A percentile compares a stretch with the other conserved stretches of the same genome.
Evolutionary conservation across 257 asterid species (phyloP).

Genomic region (Echites panduratus): DNA sequence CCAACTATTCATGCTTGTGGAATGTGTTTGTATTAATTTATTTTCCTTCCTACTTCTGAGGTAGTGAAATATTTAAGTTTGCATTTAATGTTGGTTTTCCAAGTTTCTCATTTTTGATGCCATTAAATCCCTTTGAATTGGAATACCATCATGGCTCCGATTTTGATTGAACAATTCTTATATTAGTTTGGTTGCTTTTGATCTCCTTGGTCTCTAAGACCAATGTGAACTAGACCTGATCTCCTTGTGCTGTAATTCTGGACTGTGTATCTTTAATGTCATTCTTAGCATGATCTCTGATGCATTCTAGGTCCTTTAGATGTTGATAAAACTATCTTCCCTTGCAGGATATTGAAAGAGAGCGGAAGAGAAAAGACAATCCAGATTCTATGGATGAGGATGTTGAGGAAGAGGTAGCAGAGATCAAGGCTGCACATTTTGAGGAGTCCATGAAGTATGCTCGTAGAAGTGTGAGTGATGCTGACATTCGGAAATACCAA

Average conservation of each 20-base stretch:
- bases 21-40: not conserved
- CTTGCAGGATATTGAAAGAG: constrained; percentile 52
- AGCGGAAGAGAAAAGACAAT: constrained; percentile 33
- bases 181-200: not conserved
- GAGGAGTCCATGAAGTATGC: constrained; percentile 73
- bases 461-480: constrained; percentile 60
- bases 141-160: too few relatives aligned
- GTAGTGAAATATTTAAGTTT: not conserved
- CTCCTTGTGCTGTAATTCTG: too few relatives aligned
- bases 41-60: not conserved
- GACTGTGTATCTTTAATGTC: not conserved
- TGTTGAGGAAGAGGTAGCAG: constrained; percentile 44
- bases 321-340: not conserved
- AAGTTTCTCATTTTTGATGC: not conserved
- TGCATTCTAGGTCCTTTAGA: not conserved
- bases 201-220: not conserved
- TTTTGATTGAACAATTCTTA: too few relatives aligned
- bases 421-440: constrained; percentile 55
- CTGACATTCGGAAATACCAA: constrained; percentile 69
- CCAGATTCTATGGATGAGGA: constrained; percentile 57
- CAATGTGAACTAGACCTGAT: too few relatives aligned
- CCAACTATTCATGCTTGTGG: not conserved
- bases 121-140: too few relatives aligned
- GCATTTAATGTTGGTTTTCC: not conserved
- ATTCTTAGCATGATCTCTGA: not conserved